These are phyloP conservation scores for Exophiala viscosa DNA, from an alignment of 2,329 filamentous ascomycete genomes.

Conservation along the genomic window DNA sequence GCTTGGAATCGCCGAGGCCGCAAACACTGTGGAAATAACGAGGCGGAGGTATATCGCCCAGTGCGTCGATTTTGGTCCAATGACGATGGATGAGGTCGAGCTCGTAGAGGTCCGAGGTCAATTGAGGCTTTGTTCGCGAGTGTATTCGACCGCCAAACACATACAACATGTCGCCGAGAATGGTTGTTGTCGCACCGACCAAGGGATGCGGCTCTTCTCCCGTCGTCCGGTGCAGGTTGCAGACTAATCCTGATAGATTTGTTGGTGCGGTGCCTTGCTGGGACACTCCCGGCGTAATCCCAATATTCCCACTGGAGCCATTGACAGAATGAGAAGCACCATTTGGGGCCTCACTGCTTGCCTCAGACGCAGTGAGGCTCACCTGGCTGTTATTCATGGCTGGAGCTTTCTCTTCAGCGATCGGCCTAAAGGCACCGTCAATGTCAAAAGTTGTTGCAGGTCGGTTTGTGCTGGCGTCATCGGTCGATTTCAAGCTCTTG, in stretches of 20 bases:
- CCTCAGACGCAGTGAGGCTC: conserved; percentile 27
- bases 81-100: conserved; percentile 85
- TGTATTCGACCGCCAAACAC: conserved; percentile 90
- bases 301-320: conserved; percentile 15
- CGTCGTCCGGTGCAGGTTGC: conserved; percentile 74
- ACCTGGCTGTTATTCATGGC: conserved; percentile 29
- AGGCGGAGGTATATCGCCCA: conserved; percentile 81
- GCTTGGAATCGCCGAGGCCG: conserved; percentile 84
- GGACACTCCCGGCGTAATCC: conserved; percentile 14
- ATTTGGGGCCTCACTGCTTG: conserved; percentile 23
- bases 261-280: conserved; percentile 44
- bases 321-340: conserved; percentile 12
- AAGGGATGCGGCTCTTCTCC: conserved; percentile 86
- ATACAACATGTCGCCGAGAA: conserved; percentile 91
- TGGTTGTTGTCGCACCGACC: conserved; percentile 91
- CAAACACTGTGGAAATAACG: conserved; percentile 98
- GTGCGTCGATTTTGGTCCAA: conserved; percentile 84
- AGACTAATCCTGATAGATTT: conserved; percentile 63
- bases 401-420: background rate
- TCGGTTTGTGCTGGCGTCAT: conserved; percentile 7
- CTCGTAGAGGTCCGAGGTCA: conserved; percentile 91
- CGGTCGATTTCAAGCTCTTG: conserved; percentile 13
- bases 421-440: background rate
- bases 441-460: conserved; percentile 4
- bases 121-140: conserved; percentile 74